Evolutionary conservation across 176 grass and related monocot species (phyloP), one percentile per base, ranked within the genome.

Genomic region (Bromus sterilis): DNA sequence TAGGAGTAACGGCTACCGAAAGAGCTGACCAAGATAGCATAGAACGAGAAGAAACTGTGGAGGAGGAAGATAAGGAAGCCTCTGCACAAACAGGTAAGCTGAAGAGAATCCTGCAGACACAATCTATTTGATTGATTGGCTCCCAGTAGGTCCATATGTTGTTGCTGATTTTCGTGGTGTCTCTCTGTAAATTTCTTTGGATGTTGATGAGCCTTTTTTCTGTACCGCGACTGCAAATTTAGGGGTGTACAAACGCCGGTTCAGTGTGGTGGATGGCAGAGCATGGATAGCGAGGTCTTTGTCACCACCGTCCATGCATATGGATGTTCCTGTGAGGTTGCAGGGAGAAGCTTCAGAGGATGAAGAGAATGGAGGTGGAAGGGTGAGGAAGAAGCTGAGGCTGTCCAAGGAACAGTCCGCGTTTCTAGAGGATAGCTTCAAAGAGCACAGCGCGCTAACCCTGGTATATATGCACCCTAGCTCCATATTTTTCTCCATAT

Each of bases 341-440:
- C 34, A 36, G 34, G 34, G 34, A 36, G 85, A 82, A 69, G 78
- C 39, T 60, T 62, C 71, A 60, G 78, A 77, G 15, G 78, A 76
- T 59, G 71, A 77, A 2, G 85, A 71, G 32, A 63, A 64, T 2
- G 57, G 55, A n/a, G 79, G 73, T 1, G 55, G 79, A 2, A 73
- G 53, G 14, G 42, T 5, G 6, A 87, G 86, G 79, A 96, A 96
- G 78, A 96, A 96, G 71, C 80, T 93, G 20, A 89, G 90, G 41
- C 86, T 96, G 13, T 96, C 90, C 12, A 96, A 93, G 64, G 88
- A 93, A 21, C 93, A 96, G 63, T 90, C 93, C n/a, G 80, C 88
- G 25, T 93, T 87, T 84, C 83, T 96, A 30, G 93, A 96, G 87
- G 85, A 91, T 57, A 96, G 80, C 77, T 96, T 96, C 71, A 96